Percentiles rank a stretch among this genome's conserved stretches.
Evolutionary conservation across 371 early-diverging fungal species (phyloP).

Genomic region (Actinomortierella ambigua): DNA sequence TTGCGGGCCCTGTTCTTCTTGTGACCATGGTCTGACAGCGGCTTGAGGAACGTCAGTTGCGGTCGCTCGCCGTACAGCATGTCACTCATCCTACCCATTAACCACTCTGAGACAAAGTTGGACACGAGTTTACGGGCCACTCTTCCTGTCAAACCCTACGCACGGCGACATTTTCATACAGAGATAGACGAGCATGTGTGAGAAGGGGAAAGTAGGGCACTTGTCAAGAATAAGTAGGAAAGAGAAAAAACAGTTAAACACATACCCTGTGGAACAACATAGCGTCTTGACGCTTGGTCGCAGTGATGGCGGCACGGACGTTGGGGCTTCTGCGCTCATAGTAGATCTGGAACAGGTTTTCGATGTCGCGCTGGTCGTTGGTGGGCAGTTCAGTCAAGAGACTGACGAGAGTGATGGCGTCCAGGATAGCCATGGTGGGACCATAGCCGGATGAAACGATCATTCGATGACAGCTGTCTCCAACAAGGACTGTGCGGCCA

Average conservation of each 20-base stretch:
- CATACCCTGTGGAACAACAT: constrained; percentile 31
- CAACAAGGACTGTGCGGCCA: constrained; percentile 26
- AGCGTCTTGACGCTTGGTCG: constrained; percentile 16
- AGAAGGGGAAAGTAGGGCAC: not conserved
- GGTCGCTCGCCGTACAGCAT: constrained; percentile 24
- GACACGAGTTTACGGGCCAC: constrained; percentile 26
- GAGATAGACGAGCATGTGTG: not conserved
- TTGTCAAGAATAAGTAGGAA: not conserved
- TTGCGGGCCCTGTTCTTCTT: constrained; percentile 16
- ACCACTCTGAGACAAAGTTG: constrained; percentile 15
- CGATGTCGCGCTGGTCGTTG: constrained; percentile 24
- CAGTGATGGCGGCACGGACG: constrained; percentile 18
- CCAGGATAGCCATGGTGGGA: constrained; percentile 26
- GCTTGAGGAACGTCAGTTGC: constrained; percentile 18
- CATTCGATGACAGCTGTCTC: constrained; percentile 16
- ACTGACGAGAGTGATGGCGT: constrained; percentile 26
- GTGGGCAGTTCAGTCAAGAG: constrained; percentile 31
- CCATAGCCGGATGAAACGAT: constrained; percentile 32
- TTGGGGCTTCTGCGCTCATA: constrained; percentile 25
- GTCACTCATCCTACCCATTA: constrained; percentile 15
- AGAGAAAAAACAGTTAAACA: not conserved
- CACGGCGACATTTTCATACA: not conserved
- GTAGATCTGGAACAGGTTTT: constrained; percentile 28
- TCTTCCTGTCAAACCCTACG: constrained; percentile 24
- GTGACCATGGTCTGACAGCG: constrained; percentile 13